Base-by-base conservation (phyloP, 495 filamentous ascomycete species). In the Penicillium soppii region DNA sequence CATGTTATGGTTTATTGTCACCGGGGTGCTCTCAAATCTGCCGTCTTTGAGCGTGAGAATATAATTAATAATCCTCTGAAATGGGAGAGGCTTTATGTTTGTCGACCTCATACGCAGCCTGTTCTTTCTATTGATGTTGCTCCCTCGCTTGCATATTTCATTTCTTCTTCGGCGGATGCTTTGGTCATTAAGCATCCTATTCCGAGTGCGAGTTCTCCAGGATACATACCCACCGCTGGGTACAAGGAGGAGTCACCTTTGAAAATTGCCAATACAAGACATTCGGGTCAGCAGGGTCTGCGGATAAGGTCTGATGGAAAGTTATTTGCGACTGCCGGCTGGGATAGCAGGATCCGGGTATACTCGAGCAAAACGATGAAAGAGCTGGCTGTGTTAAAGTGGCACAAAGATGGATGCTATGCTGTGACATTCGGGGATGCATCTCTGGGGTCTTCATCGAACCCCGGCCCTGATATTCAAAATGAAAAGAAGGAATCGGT, bases 341-440 rank as follows among this genome's bases (percentile, higher is more conserved):
- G 94, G 94, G 94, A 98, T 67, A 78, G 83, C 0, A 80, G 82
- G 35, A 71, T 90, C 0, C 71, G 94, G 15, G 85, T 97, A 7
- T 98, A 97, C 64, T 87, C 86, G 1, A 65, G 79, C 10, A 90
- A 87, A 61, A 87, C 84, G 0, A 80, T 97, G 79, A 87, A 85
- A 58, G 92, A 97, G 69, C 60, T 98, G 2, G 94, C 94, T 4
- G 94, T 97, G 51, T 70, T 97, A 55, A 96, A 95, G 70, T 97
- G 95, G 94, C 92, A 97, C 66, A 83, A 85, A 53, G 88, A 88
- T 29, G 92, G 94, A 15, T 91, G 87, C 56, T 97, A 95, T 71
- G 81, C 88, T n/a, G 80, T 87, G 40, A 86, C 84, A 16, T 96
- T 97, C 75, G 86, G 88, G 2, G 68, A 73, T 12, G n/a, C n/a